These are phyloP conservation scores for Clonostachys solani DNA, from an alignment of 2,329 filamentous ascomycete species.

Conservation along the genomic window DNA sequence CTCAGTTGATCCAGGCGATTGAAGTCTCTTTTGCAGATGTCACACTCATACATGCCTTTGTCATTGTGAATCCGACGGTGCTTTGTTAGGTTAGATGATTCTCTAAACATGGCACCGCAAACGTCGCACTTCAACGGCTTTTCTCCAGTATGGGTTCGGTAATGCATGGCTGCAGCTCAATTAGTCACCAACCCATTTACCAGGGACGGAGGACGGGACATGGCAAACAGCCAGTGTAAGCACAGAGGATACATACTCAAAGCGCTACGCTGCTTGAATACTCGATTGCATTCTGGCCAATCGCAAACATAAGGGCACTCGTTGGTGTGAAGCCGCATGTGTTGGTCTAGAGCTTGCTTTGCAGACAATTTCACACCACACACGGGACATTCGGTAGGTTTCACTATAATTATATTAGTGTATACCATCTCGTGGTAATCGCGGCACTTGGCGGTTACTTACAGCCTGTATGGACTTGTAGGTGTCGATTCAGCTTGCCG, in stretches of 20 bases:
- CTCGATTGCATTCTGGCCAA: slow-evolving; percentile 43
- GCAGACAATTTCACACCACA: slow-evolving; percentile 60
- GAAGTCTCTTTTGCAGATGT: slow-evolving; percentile 52
- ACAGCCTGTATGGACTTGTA: slow-evolving; percentile 63
- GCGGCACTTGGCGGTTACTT: slow-evolving; percentile 22
- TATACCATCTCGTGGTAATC: slow-evolving; percentile 6
- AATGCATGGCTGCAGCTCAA: slow-evolving; percentile 55
- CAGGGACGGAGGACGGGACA: background rate
- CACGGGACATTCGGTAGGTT: slow-evolving; percentile 50
- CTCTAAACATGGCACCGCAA: slow-evolving; percentile 56
- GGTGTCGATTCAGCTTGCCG: slow-evolving; percentile 61
- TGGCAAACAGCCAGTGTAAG: background rate
- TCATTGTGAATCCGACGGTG: slow-evolving; percentile 58
- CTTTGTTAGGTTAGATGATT: slow-evolving; percentile 64
- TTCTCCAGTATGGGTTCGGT: slow-evolving; percentile 60
- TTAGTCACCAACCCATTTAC: background rate
- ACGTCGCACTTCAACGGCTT: slow-evolving; percentile 57
- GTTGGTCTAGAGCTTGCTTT: slow-evolving; percentile 63
- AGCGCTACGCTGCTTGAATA: slow-evolving; percentile 64
- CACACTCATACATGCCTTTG: slow-evolving; percentile 46
- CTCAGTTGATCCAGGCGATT: slow-evolving; percentile 57
- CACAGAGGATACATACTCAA: slow-evolving; percentile 42
- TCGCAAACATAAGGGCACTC: slow-evolving; percentile 59
- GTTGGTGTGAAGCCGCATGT: slow-evolving; percentile 62
- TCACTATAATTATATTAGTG: slow-evolving; percentile 33